phyloP scores from a whole-genome alignment of 148 eudicot species.

The Rhododendron ferrugineum region DNA sequence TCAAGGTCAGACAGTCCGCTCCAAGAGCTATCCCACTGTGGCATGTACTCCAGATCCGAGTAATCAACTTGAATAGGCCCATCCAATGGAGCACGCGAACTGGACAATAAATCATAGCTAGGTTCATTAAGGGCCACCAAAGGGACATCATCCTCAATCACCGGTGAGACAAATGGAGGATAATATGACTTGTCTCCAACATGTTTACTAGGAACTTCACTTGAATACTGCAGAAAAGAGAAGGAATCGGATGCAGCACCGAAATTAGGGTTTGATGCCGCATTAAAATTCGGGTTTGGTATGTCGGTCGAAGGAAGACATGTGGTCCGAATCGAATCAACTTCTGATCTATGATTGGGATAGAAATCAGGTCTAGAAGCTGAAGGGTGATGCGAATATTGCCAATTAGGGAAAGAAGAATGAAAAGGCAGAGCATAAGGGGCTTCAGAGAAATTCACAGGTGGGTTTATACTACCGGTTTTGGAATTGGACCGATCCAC shows the following conservation, averaged over 20 bases:
- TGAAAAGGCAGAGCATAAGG: conserved; percentile 35
- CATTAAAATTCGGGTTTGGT: conserved; percentile 25
- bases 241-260: conserved; percentile 24
- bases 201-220: conserved; percentile 15
- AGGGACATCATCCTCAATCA: conserved; percentile 30
- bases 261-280: conserved; percentile 19
- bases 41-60: conserved; percentile 33
- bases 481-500: conserved; percentile 55
- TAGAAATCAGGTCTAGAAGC: conserved; percentile 30
- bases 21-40: conserved; percentile 46
- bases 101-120: conserved; percentile 33
- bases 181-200: conserved; percentile 45
- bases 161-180: conserved; percentile 36
- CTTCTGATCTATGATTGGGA: conserved; percentile 15
- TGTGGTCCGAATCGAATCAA: conserved; percentile 29
- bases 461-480: conserved; percentile 37
- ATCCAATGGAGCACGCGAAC: conserved; percentile 26
- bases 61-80: conserved; percentile 48
- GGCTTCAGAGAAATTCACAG: conserved; percentile 35
- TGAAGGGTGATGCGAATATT: conserved; percentile 30
- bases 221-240: conserved; percentile 35
- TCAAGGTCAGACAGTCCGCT: conserved; percentile 39
- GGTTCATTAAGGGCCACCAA: conserved; percentile 29
- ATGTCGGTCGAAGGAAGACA: conserved; percentile 22
- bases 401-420: conserved; percentile 45